Evolutionary conservation across 2,329 filamentous ascomycete species (phyloP), one percentile per base, ranked within the genome.

Genomic region (Chalaropsis thielavioides): DNA sequence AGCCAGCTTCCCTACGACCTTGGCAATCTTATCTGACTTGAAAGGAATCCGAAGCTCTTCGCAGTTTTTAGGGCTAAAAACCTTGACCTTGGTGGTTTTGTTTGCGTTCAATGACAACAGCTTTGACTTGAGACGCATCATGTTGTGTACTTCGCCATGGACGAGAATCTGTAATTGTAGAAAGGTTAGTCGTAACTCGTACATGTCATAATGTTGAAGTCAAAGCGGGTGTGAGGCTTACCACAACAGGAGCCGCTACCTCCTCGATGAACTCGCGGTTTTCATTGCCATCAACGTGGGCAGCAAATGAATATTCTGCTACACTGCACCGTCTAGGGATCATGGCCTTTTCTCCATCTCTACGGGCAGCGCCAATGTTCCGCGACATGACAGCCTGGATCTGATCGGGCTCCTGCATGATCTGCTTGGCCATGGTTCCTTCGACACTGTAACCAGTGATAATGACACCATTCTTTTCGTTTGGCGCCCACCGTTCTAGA

Each of bases 391-490:
- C 88, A 0, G 92, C 92, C 67, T 91, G 91, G 66, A 99, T 97
- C 71, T 91, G 87, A 68, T 96, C 92, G 0, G 94, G 94, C 73
- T 97, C 94, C 69, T 92, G 90, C 76, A 97, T 87, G 68, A 99
- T 89, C 71, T 94, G 86, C 75, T 96, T 92, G 2, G 91, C 94
- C 92, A 99, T 97, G 0, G 94, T 99, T 5, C 94, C 94, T 75
- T 99, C 94, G 7, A 99, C 92, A 68, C 91, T 96, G 77, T 99
- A 99, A 73, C 94, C 94, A 0, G 94, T 99, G 74, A 99, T 96
- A 70, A 99, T 89, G 54, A 99, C 90, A n/a, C 92, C 94, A 72
- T 99, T 99, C 74, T 94, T 92, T 68, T 94, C 88, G 75, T 90
- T 95, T 0, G 94, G 94, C 1, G 92, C 92, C 94, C 94, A 99